Evolutionary conservation across 2,329 filamentous ascomycete species (phyloP), one percentile per base, ranked within the genome.

Genomic region (Penicillium frequentans): DNA sequence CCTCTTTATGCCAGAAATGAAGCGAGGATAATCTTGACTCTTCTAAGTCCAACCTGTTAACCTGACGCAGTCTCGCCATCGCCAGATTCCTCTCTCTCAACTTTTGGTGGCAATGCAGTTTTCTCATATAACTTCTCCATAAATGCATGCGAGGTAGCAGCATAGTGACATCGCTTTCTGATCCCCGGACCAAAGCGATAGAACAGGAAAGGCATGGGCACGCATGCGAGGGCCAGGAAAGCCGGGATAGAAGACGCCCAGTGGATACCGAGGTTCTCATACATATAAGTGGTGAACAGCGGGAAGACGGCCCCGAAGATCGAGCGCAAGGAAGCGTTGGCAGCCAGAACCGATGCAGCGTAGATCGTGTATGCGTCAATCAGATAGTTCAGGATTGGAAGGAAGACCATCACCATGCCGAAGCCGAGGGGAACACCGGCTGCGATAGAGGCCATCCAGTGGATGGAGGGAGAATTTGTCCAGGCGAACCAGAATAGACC

Each of bases 401-500:
- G 57, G 57, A 67, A 72, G 11, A 69, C 57, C 3, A 78, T 70
- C 39, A 74, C 73, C 65, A 88, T 82, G 42, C 82, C 82, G 57
- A 83, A 84, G 3, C 82, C 82, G 64, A 85, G 84, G 0, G 82
- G 82, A 9, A 79, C 77, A 5, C 78, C 76, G 23, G 78, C 81
- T 7, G 79, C 73, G 26, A 85, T 79, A 23, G 65, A 64, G 0
- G 70, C 82, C 44, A 81, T 77, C 80, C 81, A 88, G 69, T 86
- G 84, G 8, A 88, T 75, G 3, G 71, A 71, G 0, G 79, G 76
- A 16, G 74, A 80, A 58, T 84, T 85, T 0, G 86, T 88, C 86
- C 86, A 89, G 2, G 86, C 86, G 64, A 89, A 88, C 79, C 83
- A 84, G 77, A 90, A 88, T n/a, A 90, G 75, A 6, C 86, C 84